Conservation (phyloP, 495 filamentous ascomycete species). For the Mytilinidion resinicola region DNA sequence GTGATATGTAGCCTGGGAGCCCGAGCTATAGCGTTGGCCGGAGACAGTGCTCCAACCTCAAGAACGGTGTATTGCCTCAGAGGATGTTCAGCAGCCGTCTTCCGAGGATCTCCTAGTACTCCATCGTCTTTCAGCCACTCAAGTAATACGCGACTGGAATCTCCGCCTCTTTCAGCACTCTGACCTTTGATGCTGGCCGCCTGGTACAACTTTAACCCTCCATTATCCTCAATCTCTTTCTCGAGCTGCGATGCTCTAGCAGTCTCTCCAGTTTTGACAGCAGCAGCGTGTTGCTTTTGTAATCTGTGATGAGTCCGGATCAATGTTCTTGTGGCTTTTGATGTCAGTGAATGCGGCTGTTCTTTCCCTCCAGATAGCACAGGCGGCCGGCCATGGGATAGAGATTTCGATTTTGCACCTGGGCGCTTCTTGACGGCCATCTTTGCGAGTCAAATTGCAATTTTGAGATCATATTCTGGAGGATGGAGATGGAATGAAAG, state of each 20-base stretch:
- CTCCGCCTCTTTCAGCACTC: slow-evolving; percentile 74
- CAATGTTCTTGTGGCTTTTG: slow-evolving; percentile 69
- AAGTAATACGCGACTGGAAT: slow-evolving; percentile 79
- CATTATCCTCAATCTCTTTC: slow-evolving; percentile 56
- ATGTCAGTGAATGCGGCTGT: slow-evolving; percentile 53
- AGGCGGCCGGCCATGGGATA: slow-evolving; percentile 68
- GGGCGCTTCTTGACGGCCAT: slow-evolving; percentile 41
- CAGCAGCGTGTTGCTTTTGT: slow-evolving; percentile 67
- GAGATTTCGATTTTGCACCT: slow-evolving; percentile 40
- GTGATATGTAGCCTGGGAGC: slow-evolving; percentile 56
- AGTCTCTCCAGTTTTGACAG: slow-evolving; percentile 56
- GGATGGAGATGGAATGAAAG: background rate
- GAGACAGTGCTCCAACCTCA: slow-evolving; percentile 85
- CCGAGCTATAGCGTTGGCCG: slow-evolving; percentile 74
- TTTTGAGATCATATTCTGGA: background rate
- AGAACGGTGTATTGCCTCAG: slow-evolving; percentile 35
- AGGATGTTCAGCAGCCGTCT: background rate
- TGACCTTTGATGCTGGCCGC: slow-evolving; percentile 85
- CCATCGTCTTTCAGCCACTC: slow-evolving; percentile 65
- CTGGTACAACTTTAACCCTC: slow-evolving; percentile 82
- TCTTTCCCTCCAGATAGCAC: slow-evolving; percentile 19
- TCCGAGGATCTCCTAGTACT: slow-evolving; percentile 12
- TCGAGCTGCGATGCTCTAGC: slow-evolving; percentile 50
- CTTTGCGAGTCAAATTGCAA: background rate
- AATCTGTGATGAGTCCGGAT: slow-evolving; percentile 82